Conservation (phyloP, 139 green algal genomes). For the Bryopsis sp. region DNA sequence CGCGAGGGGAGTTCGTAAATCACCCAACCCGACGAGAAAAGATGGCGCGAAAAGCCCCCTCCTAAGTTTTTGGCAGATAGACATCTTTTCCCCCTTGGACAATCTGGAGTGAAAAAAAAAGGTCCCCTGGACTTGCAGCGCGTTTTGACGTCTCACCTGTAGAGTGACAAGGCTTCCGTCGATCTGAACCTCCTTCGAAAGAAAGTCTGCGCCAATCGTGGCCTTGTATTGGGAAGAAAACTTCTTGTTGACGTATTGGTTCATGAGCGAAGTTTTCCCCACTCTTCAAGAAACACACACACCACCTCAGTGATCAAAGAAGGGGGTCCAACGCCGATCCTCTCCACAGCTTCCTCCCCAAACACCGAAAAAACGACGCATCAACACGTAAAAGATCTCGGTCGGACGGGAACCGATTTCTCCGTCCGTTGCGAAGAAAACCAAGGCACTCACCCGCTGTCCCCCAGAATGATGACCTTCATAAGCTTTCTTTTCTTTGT, state of each 20-base stretch:
- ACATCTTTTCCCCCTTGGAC: too few relatives aligned
- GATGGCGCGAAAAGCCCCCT: too few relatives aligned
- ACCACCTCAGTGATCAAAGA: background rate
- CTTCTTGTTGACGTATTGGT: constrained; percentile 99
- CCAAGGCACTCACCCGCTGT: constrained; percentile 70
- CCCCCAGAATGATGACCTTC: constrained; percentile 98
- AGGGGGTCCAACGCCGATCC: background rate
- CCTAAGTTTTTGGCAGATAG: too few relatives aligned
- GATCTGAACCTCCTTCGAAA: constrained; percentile 97
- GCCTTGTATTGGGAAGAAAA: constrained; percentile 99
- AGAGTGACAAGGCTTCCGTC: constrained; percentile 96
- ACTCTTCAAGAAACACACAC: constrained; percentile 50
- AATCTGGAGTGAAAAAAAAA: background rate
- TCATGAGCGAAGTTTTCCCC: constrained; percentile 98
- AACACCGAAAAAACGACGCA: background rate
- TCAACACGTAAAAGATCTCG: background rate
- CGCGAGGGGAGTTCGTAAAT: background rate
- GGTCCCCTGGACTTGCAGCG: background rate
- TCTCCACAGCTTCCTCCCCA: background rate
- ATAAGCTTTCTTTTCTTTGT: constrained; percentile 68
- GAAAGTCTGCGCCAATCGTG: constrained; percentile 97
- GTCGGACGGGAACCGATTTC: background rate
- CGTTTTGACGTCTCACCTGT: too few relatives aligned
- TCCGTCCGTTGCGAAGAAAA: background rate
- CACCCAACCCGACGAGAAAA: too few relatives aligned